Base-by-base conservation (phyloP, 1,284 basidiomycete genomes). In the Cryptococcus hybrid region DNA sequence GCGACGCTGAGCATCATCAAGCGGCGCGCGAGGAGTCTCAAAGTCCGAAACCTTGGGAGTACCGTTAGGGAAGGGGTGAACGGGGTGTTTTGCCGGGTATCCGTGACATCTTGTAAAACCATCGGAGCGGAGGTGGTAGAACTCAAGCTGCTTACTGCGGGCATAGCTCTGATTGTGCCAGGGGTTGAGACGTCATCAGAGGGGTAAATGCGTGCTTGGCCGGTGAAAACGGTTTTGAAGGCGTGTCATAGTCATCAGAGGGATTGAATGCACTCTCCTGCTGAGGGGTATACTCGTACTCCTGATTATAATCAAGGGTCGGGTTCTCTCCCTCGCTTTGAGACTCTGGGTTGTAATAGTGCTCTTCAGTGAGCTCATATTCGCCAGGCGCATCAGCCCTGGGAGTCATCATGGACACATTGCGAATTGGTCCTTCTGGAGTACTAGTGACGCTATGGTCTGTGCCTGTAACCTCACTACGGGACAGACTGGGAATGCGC, bases 401-500 rank as follows among this genome's bases (percentile, higher is more conserved):
- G 36, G 62, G 58, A 18, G 43, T 63, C 45, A 55, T 53, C 54
- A 66, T 56, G 3, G 44, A 51, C 3, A 69, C 52, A n/a, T 39
- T 18, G 18, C 68, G 58, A 7, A 55, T 56, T 2, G 67, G 70
- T 18, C 69, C 68, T 51, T 75, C 72, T 5, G 74, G 74, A 4
- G 74, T 76, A 5, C 65, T 71, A 5, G 72, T 71, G 11, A 63
- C 71, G 38, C 64, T 67, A 0, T 62, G 61, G 38, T 74, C 70
- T 3, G 70, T 67, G 0, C 53, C 69, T 0, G 73, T 72, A 1
- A 71, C 44, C 38, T 75, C 73, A 55, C 71, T 75, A 8, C 68
- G 60, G 7, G 71, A 68, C n/a, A 76, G 59, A 51, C 74, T 76
- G 1, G 74, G 74, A 15, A 76, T 66, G 1, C 70, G 63, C 8